These are phyloP conservation scores for Diutina ranongensis DNA, from an alignment of 1,139 yeast genomes.

Conservation along the genomic window DNA sequence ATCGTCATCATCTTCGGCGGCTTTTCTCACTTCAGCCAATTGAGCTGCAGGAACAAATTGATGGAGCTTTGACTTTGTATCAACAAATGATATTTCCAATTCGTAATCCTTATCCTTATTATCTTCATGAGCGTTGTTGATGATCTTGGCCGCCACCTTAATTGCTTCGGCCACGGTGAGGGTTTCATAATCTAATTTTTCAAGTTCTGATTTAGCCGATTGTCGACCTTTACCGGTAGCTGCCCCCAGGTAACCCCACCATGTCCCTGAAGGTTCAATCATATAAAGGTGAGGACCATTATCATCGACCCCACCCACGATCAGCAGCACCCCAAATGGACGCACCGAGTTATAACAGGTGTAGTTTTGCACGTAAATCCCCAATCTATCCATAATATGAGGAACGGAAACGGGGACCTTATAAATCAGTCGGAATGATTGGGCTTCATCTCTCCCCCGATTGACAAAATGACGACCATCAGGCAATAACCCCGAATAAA, in stretches of 20 bases:
- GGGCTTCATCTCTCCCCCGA: conserved; percentile 89
- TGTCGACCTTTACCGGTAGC: conserved; percentile 98
- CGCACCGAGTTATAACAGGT: conserved; percentile 95
- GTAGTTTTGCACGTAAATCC: conserved; percentile 89
- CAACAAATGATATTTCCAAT: conserved; percentile 68
- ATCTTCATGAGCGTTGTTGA: conserved; percentile 92
- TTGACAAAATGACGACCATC: conserved; percentile 92
- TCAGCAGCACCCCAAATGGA: conserved; percentile 90
- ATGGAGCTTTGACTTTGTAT: conserved; percentile 69
- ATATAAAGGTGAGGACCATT: conserved; percentile 87
- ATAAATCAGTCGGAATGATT: conserved; percentile 65
- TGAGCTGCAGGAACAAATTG: conserved; percentile 68
- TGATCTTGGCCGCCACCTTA: conserved; percentile 86
- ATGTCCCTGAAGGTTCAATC: conserved; percentile 95
- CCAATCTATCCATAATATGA: conserved; percentile 77
- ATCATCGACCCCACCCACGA: conserved; percentile 86
- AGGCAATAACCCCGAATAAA: conserved; percentile 88
- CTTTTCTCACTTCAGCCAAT: conserved; percentile 69
- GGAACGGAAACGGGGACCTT: conserved; percentile 71
- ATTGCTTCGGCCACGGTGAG: conserved; percentile 74
- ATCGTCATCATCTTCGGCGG: conserved; percentile 63
- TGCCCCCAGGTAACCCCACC: conserved; percentile 96
- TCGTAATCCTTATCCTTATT: conserved; percentile 96
- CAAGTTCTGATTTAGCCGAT: conserved; percentile 90
- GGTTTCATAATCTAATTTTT: conserved; percentile 67